Evolutionary conservation across 441 rosid genomes (phyloP), one percentile per base, ranked within the genome.

Genomic region (Corymbia citriodora): DNA sequence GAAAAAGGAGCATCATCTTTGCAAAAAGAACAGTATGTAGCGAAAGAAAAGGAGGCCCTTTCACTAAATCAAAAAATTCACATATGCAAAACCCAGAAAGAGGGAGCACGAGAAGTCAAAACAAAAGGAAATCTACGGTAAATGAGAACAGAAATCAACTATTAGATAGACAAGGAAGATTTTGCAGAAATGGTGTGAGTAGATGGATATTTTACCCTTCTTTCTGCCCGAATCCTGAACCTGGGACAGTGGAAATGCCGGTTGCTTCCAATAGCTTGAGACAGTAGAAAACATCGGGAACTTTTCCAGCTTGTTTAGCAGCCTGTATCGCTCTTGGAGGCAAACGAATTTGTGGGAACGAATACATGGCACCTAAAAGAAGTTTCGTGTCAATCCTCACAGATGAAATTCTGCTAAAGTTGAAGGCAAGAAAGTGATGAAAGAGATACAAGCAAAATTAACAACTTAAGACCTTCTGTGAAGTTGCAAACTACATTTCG

Each of bases 241-340:
- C 99, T 53, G 99, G 99, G 90, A 98, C 99, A 21, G 99, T 98
- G 93, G 99, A 98, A 93, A 98, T 98, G 92, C 99, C 99, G 33
- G 99, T 98, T 13, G 97, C 98, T 94, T 98, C 99, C 96, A 98
- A 93, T 88, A 98, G 98, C 95, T 94, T 95, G 85, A 98, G 99
- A 92, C 99, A 98, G 92, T 98, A 98, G 96, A 95, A 98, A 90
- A 98, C 99, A 91, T 98, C 99, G 0, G 99, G 97, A 52, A 97
- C 98, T 92, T 98, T 97, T 83, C 98, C 99, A 10, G 97, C 97
- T 91, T 88, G 91, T 90, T 95, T 95, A 61, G 99, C 99, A n/a
- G 97, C 99, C 94, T 97, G 98, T 57, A 96, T 92, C 65, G 99
- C 99, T 92, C 93, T 95, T 25, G 97, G 95, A 81, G 99, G 99